Conservation (phyloP, 169 alveolate genomes). For the Theileria parva region DNA sequence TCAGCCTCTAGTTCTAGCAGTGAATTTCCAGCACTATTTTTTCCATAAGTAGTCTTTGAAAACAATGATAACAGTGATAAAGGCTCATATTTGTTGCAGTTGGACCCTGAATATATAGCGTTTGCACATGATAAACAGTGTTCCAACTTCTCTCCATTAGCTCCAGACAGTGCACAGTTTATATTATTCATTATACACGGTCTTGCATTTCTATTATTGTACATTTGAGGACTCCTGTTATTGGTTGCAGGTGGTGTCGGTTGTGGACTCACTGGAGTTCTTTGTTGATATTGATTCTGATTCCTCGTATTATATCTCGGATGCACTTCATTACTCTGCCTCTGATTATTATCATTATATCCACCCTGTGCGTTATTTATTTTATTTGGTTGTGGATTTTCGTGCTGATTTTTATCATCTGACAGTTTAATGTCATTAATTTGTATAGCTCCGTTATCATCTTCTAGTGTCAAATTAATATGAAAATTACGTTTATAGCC, state of each 20-base stretch:
- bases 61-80: not conserved
- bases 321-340: not conserved
- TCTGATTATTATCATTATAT: not conserved
- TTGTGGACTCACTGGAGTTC: not conserved
- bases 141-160: not conserved
- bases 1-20: not conserved
- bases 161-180: constrained; percentile 11
- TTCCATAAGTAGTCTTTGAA: not conserved
- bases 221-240: not conserved
- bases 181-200: constrained; percentile 5
- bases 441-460: not conserved
- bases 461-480: not conserved
- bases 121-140: constrained; percentile 6
- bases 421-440: not conserved
- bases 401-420: not conserved
- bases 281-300: not conserved
- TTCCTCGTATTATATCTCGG: not conserved
- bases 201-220: not conserved
- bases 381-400: not conserved
- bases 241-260: not conserved
- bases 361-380: not conserved
- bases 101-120: not conserved
- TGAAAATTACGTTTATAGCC: not conserved
- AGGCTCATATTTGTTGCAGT: constrained; percentile 13
- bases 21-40: not conserved